These are phyloP conservation scores for Kodamaea kakaduensis DNA, from an alignment of 805 yeast genomes.

Conservation along the genomic window DNA sequence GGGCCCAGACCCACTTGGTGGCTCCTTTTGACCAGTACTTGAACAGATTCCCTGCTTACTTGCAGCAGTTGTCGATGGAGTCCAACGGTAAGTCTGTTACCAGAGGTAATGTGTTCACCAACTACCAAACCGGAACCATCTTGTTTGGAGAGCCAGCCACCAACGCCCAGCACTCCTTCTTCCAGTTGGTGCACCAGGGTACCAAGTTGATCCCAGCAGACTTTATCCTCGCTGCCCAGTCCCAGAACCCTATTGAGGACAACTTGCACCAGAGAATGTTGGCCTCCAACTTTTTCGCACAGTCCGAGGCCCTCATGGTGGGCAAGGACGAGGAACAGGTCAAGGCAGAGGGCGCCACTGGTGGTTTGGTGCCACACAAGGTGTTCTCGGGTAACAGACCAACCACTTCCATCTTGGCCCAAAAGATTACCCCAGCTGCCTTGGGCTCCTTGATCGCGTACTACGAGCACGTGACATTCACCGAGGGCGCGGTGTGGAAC, in stretches of 20 bases:
- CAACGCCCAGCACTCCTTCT: slow-evolving; percentile 98
- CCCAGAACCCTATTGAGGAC: slow-evolving; percentile 94
- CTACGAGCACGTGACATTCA: slow-evolving; percentile 95
- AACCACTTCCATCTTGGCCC: slow-evolving; percentile 93
- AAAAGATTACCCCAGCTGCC: slow-evolving; percentile 93
- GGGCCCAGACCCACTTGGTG: slow-evolving; percentile 96
- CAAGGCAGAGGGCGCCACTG: slow-evolving; percentile 84
- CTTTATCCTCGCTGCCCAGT: slow-evolving; percentile 93
- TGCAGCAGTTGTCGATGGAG: slow-evolving; percentile 98
- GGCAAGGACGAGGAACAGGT: slow-evolving; percentile 87
- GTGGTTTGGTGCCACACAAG: slow-evolving; percentile 89
- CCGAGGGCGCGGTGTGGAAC: slow-evolving; percentile 99
- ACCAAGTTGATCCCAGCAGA: slow-evolving; percentile 96
- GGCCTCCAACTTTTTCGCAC: slow-evolving; percentile 99
- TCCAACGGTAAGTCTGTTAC: slow-evolving; percentile 98
- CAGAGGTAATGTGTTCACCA: slow-evolving; percentile 84
- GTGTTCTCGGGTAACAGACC: slow-evolving; percentile 98
- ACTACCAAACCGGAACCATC: slow-evolving; percentile 93
- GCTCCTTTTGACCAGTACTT: slow-evolving; percentile 98
- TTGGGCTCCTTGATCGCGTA: slow-evolving; percentile 95
- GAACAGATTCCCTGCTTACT: slow-evolving; percentile 98
- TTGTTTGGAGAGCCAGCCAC: slow-evolving; percentile 99
- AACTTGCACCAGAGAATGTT: slow-evolving; percentile 96
- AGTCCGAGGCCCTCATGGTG: slow-evolving; percentile 95
- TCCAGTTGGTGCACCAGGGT: slow-evolving; percentile 99